phyloP scores from a whole-genome alignment of 2,329 filamentous ascomycete genomes.

The Davidsoniella australis region DNA sequence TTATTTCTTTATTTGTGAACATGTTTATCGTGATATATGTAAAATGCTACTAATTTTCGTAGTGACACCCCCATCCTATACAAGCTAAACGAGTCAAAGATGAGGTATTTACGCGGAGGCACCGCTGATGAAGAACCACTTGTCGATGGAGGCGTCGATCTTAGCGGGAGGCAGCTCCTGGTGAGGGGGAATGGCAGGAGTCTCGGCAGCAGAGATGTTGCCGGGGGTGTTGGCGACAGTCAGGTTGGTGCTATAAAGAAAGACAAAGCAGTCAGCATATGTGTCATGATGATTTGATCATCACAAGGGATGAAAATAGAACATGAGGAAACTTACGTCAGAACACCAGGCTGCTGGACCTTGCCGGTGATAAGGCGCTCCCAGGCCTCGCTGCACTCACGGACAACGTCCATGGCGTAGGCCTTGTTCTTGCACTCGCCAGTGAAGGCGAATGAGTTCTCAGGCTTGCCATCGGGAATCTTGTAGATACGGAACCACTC shows the following conservation, averaged over 20 bases:
- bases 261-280: not conserved
- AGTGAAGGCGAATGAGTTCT: constrained; percentile 99
- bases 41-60: no score
- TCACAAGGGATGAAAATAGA: not conserved
- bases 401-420: constrained; percentile 89
- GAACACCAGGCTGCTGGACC: constrained; percentile 58
- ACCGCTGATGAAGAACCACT: constrained; percentile 99
- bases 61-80: constrained; percentile 12
- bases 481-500: constrained; percentile 99
- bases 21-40: no score
- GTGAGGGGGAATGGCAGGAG: constrained; percentile 60
- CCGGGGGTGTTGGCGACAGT: constrained; percentile 56
- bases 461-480: constrained; percentile 99
- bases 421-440: constrained; percentile 99
- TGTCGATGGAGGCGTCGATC: constrained; percentile 94
- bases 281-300: not conserved
- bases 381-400: constrained; percentile 94
- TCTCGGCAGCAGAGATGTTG: constrained; percentile 50
- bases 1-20: not conserved
- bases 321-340: constrained; percentile 45
- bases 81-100: constrained; percentile 16
- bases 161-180: constrained; percentile 71
- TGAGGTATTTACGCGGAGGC: constrained; percentile 51
- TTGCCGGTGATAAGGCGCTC: constrained; percentile 89
- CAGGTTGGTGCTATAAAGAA: constrained; percentile 53